Conservation (phyloP, 2,329 filamentous ascomycete species). For the Penicillium sp. region DNA sequence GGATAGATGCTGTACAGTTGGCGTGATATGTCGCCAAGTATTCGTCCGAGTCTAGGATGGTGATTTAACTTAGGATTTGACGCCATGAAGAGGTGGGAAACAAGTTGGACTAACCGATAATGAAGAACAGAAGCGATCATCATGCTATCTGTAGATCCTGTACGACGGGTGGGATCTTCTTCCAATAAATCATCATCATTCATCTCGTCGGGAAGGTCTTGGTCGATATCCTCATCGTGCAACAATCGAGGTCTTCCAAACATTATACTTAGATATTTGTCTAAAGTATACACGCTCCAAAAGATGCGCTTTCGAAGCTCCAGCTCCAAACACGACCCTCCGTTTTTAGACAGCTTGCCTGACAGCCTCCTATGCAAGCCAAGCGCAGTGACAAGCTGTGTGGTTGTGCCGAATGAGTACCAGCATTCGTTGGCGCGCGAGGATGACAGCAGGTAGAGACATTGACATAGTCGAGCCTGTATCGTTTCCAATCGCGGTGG, state of each 20-base stretch:
- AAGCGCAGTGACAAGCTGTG: constrained; percentile 55
- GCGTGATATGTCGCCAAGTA: constrained; percentile 52
- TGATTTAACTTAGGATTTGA: neutral
- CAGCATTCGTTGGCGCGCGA: constrained; percentile 63
- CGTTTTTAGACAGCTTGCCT: constrained; percentile 30
- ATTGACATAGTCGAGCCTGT: constrained; percentile 60
- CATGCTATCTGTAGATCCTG: constrained; percentile 39
- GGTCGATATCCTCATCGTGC: constrained; percentile 65
- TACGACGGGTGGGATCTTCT: constrained; percentile 37
- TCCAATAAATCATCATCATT: constrained; percentile 60
- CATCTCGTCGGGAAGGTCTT: constrained; percentile 57
- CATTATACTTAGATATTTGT: constrained; percentile 65
- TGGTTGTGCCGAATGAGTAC: constrained; percentile 60
- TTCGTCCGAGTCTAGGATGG: constrained; percentile 50
- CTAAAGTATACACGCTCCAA: constrained; percentile 64
- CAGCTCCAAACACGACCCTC: constrained; percentile 35
- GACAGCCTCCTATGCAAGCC: constrained; percentile 40
- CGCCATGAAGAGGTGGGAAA: neutral
- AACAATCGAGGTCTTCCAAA: constrained; percentile 62
- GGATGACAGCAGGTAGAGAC: constrained; percentile 60
- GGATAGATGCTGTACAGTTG: constrained; percentile 42
- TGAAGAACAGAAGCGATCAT: constrained; percentile 44
- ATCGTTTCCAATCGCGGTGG: constrained; percentile 58
- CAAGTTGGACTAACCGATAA: constrained; percentile 30
- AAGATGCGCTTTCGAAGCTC: constrained; percentile 62